A percentile compares a stretch with the other conserved stretches of the same genome.
phyloP scores from a whole-genome alignment of 768 basidiomycete genomes.

The Lactarius evosmus region DNA sequence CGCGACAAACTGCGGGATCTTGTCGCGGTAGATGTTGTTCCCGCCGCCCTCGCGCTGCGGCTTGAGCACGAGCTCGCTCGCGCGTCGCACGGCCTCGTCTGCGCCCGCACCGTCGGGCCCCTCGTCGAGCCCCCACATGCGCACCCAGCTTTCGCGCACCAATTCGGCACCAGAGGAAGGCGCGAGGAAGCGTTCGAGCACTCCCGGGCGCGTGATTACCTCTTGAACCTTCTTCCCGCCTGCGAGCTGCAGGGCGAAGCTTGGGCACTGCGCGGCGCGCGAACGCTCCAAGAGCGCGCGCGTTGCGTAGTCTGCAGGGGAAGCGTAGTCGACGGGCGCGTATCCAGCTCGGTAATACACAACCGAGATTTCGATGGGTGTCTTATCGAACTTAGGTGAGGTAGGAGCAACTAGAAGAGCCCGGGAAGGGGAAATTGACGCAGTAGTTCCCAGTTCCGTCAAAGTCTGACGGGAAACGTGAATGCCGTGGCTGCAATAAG shows the following conservation, averaged over 20 bases:
- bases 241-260: constrained; percentile 87
- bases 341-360: constrained; percentile 94
- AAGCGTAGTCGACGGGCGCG: constrained; percentile 74
- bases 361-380: constrained; percentile 67
- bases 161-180: constrained; percentile 46
- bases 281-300: constrained; percentile 80
- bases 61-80: constrained; percentile 76
- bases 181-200: constrained; percentile 70
- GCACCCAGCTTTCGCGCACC: constrained; percentile 78
- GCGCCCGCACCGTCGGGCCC: constrained; percentile 40
- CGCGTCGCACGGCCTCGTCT: constrained; percentile 47
- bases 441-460: constrained; percentile 57
- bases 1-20: constrained; percentile 76
- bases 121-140: constrained; percentile 74
- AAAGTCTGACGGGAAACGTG: constrained; percentile 75
- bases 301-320: constrained; percentile 59
- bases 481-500: constrained; percentile 59
- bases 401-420: constrained; percentile 39
- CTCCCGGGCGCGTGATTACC: constrained; percentile 67
- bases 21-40: constrained; percentile 87
- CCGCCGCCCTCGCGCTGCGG: constrained; percentile 98
- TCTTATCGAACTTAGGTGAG: constrained; percentile 36
- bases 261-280: constrained; percentile 88
- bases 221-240: constrained; percentile 96
- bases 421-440: constrained; percentile 41